phyloP scores from a whole-genome alignment of 1,139 yeast species.

The Yamadazyma songkhlaensis region DNA sequence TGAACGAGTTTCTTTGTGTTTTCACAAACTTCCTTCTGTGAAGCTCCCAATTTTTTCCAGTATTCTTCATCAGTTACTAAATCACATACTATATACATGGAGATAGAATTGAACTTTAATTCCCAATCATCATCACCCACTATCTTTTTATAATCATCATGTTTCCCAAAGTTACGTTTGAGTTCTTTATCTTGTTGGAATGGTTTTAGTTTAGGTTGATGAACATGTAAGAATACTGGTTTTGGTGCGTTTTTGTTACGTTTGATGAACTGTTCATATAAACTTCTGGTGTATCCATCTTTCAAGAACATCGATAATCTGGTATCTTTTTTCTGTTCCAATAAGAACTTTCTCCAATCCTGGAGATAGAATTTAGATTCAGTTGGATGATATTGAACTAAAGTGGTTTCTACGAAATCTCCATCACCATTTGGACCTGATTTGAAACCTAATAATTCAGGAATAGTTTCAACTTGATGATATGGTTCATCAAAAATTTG shows the following conservation, averaged over 20 bases:
- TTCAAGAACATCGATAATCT: conserved; percentile 32
- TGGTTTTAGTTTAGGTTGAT: conserved; percentile 41
- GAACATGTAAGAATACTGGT: conserved; percentile 38
- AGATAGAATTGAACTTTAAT: conserved; percentile 31
- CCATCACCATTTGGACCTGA: conserved; percentile 15
- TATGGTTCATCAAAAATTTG: conserved; percentile 36
- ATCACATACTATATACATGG: conserved; percentile 35
- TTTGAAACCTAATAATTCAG: conserved; percentile 25
- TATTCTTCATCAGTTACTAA: conserved; percentile 17
- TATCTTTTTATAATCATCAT: conserved; percentile 14
- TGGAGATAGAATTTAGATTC: conserved; percentile 19
- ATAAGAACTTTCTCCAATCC: conserved; percentile 30
- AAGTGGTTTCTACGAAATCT: conserved; percentile 26
- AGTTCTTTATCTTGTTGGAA: conserved; percentile 21
- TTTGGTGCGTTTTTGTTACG: conserved; percentile 18
- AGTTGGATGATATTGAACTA: conserved; percentile 34
- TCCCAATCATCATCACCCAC: conserved; percentile 30
- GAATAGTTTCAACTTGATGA: conserved; percentile 21
- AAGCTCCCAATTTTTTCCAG: conserved; percentile 10
- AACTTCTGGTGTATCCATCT: conserved; percentile 21
- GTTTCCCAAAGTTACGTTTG: conserved; percentile 23
- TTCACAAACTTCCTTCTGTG: conserved; percentile 24
- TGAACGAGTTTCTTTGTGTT: conserved; percentile 24
- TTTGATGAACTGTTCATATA: conserved; percentile 21
- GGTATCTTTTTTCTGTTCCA: conserved; percentile 22